These are phyloP conservation scores for Sugiyamaella marilandica DNA, from an alignment of 805 yeast genomes.

Conservation along the genomic window DNA sequence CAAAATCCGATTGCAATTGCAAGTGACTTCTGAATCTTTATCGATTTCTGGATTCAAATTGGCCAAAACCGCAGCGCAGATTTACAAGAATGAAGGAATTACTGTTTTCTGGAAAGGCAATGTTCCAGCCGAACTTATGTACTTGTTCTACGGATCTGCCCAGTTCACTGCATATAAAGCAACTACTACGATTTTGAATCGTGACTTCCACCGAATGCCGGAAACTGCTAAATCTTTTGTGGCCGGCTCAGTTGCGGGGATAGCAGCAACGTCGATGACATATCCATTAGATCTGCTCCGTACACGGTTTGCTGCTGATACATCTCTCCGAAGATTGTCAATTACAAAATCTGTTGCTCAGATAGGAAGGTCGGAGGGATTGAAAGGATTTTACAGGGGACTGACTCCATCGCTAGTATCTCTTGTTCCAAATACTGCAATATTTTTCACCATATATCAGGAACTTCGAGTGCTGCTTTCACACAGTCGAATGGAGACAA, in stretches of 20 bases:
- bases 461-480: slow-evolving; percentile 34
- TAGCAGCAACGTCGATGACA: slow-evolving; percentile 62
- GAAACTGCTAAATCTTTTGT: slow-evolving; percentile 44
- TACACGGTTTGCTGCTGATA: slow-evolving; percentile 75
- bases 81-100: slow-evolving; percentile 61
- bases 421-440: slow-evolving; percentile 65
- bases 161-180: slow-evolving; percentile 74
- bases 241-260: slow-evolving; percentile 76
- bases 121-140: slow-evolving; percentile 84
- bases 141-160: slow-evolving; percentile 74
- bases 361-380: slow-evolving; percentile 36
- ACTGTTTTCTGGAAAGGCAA: slow-evolving; percentile 93
- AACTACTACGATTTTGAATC: slow-evolving; percentile 43
- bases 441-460: slow-evolving; percentile 70
- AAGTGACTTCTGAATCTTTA: slow-evolving; percentile 26
- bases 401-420: slow-evolving; percentile 49
- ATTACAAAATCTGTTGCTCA: background rate
- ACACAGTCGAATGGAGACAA: background rate
- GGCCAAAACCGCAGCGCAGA: slow-evolving; percentile 34
- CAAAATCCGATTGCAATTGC: slow-evolving; percentile 70
- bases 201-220: slow-evolving; percentile 28
- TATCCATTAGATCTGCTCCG: slow-evolving; percentile 91
- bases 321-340: slow-evolving; percentile 17
- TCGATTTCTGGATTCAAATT: slow-evolving; percentile 25
- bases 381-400: slow-evolving; percentile 47